phyloP scores from a whole-genome alignment of 2,329 filamentous ascomycete species.

The Periconia macrospinosa region DNA sequence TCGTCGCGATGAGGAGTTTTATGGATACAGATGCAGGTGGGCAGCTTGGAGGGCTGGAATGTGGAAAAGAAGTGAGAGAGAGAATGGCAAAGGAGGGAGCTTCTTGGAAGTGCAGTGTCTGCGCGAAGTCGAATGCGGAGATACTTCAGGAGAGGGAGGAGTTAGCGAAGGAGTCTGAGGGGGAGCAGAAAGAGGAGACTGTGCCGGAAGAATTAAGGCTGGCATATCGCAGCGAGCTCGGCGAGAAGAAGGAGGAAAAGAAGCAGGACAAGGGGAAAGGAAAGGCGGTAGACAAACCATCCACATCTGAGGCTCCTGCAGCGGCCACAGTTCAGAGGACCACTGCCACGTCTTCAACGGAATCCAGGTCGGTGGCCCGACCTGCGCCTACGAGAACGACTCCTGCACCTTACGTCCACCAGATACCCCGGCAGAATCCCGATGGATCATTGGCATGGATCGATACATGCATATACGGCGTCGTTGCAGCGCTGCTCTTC shows the following conservation, averaged over 20 bases:
- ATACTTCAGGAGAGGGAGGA: conserved; percentile 73
- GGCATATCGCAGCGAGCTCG: conserved; percentile 74
- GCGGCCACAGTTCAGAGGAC: background rate
- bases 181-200: conserved; percentile 46
- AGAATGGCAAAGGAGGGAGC: conserved; percentile 69
- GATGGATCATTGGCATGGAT: conserved; percentile 72
- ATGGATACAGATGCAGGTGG: conserved; percentile 87
- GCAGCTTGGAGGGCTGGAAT: conserved; percentile 88
- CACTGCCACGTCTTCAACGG: background rate
- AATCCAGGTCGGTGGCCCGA: background rate
- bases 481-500: conserved; percentile 70
- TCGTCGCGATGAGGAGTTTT: conserved; percentile 78
- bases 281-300: background rate
- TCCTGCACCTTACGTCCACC: conserved; percentile 15
- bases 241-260: conserved; percentile 34
- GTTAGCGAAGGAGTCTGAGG: conserved; percentile 46
- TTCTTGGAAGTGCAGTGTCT: conserved; percentile 69
- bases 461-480: conserved; percentile 75
- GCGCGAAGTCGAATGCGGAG: conserved; percentile 70
- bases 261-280: conserved; percentile 5
- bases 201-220: conserved; percentile 63
- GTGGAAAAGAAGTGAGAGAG: conserved; percentile 63
- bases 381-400: conserved; percentile 19
- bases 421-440: conserved; percentile 33
- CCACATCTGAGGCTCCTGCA: background rate